Percentiles rank a stretch among this genome's conserved stretches.
Evolutionary conservation across 805 yeast species (phyloP).

Genomic region (Saccharomycopsis fermentans): DNA sequence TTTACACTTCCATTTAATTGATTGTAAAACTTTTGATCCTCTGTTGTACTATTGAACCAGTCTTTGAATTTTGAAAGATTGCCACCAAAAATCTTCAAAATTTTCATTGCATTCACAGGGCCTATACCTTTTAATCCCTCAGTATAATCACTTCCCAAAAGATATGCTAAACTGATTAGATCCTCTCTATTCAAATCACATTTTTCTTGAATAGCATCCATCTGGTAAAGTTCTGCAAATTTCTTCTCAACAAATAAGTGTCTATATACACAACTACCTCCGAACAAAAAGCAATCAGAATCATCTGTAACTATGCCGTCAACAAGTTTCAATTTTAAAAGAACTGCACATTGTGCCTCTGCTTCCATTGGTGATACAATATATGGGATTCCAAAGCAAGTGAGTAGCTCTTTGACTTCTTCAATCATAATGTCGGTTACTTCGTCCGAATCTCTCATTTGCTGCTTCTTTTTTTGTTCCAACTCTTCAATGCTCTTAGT

Average conservation of each 20-base stretch:
- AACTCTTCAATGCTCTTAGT: conserved; percentile 34
- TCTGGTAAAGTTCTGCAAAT: conserved; percentile 76
- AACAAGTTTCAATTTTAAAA: conserved; percentile 57
- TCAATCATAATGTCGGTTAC: conserved; percentile 77
- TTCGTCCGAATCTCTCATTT: conserved; percentile 82
- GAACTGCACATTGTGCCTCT: conserved; percentile 93
- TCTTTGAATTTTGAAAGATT: conserved; percentile 29
- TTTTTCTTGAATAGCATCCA: conserved; percentile 45
- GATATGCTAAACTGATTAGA: conserved; percentile 70
- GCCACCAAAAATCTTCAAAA: conserved; percentile 68
- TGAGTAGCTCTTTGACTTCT: conserved; percentile 82
- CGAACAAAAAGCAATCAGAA: conserved; percentile 91
- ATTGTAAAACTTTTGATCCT: conserved; percentile 27
- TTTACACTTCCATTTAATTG: not conserved
- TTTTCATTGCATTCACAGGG: conserved; percentile 85
- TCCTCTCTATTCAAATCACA: conserved; percentile 55
- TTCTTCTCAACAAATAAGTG: conserved; percentile 92
- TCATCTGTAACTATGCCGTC: conserved; percentile 97
- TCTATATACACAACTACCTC: conserved; percentile 74
- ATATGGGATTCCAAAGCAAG: conserved; percentile 88
- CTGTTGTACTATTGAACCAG: conserved; percentile 25
- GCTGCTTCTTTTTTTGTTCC: conserved; percentile 53
- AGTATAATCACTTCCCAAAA: conserved; percentile 92
- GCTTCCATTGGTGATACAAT: conserved; percentile 98
- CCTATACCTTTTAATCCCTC: conserved; percentile 90